A percentile compares a stretch with the other conserved stretches of the same genome.
Evolutionary conservation across 495 filamentous ascomycete species (phyloP).

Genomic region (Xylaria flabelliformis): DNA sequence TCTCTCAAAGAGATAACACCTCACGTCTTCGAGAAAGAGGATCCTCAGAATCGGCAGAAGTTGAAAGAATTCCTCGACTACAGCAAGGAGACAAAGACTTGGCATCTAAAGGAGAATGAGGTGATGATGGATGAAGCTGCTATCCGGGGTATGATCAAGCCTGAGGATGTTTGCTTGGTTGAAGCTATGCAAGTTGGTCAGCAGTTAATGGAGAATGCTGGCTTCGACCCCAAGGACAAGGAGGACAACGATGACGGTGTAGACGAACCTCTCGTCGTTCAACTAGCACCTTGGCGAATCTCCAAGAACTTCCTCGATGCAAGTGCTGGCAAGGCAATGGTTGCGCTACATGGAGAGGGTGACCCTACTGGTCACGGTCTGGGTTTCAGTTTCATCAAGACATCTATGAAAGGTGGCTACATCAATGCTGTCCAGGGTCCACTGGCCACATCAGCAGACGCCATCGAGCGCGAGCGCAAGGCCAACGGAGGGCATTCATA

Average conservation of each 20-base stretch:
- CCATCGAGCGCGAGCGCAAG: slow-evolving; percentile 71
- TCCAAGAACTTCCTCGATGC: slow-evolving; percentile 95
- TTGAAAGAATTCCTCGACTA: slow-evolving; percentile 95
- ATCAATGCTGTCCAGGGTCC: slow-evolving; percentile 88
- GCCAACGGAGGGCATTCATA: slow-evolving; percentile 95
- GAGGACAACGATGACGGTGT: slow-evolving; percentile 64
- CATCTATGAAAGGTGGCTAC: slow-evolving; percentile 98
- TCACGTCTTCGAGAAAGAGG: slow-evolving; percentile 87
- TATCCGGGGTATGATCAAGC: slow-evolving; percentile 85
- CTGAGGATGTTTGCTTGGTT: slow-evolving; percentile 91
- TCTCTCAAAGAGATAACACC: slow-evolving; percentile 79
- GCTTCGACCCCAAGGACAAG: slow-evolving; percentile 69
- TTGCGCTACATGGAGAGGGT: slow-evolving; percentile 89
- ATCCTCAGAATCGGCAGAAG: slow-evolving; percentile 94
- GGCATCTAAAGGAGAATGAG: slow-evolving; percentile 77
- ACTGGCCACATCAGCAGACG: slow-evolving; percentile 78
- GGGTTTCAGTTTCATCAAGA: slow-evolving; percentile 94
- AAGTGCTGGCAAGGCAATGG: slow-evolving; percentile 94
- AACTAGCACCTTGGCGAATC: slow-evolving; percentile 92
- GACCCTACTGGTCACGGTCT: slow-evolving; percentile 95
- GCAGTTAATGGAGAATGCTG: slow-evolving; percentile 78
- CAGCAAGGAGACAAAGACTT: slow-evolving; percentile 80
- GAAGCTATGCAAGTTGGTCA: slow-evolving; percentile 97
- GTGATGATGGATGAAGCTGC: slow-evolving; percentile 74
- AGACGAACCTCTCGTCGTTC: slow-evolving; percentile 68